These are phyloP conservation scores for Paecilomyces variotii DNA, from an alignment of 2,329 filamentous ascomycete species.

Conservation along the genomic window DNA sequence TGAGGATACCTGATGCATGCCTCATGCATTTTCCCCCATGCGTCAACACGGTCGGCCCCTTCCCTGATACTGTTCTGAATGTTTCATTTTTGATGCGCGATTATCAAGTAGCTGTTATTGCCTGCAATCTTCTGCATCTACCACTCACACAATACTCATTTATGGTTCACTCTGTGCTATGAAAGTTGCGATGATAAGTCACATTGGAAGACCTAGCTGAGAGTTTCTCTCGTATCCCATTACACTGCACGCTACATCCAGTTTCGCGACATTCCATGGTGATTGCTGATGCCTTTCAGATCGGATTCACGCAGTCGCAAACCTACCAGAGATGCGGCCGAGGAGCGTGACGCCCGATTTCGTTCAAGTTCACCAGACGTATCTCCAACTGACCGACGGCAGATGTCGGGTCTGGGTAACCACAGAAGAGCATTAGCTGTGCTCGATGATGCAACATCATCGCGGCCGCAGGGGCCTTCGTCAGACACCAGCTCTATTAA, in stretches of 20 bases:
- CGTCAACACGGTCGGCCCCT: neutral
- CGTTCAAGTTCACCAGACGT: conserved; percentile 28
- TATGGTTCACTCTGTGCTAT: neutral
- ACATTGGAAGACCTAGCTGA: neutral
- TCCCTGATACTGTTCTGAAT: neutral
- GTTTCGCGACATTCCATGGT: neutral
- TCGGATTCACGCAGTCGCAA: conserved; percentile 4
- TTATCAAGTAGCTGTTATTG: neutral
- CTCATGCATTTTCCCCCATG: neutral
- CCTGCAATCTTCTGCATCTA: neutral
- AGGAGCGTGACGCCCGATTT: conserved; percentile 25
- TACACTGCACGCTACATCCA: neutral
- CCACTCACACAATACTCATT: neutral
- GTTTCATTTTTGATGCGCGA: neutral
- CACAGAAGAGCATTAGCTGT: conserved; percentile 28
- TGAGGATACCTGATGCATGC: neutral
- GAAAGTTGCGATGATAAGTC: neutral
- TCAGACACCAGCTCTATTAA: conserved; percentile 12
- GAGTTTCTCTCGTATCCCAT: neutral
- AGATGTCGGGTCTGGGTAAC: conserved; percentile 22
- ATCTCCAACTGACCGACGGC: conserved; percentile 31
- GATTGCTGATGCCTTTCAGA: neutral
- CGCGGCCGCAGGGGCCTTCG: conserved; percentile 14
- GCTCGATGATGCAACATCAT: conserved; percentile 19
- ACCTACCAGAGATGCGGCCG: conserved; percentile 13